Evolutionary conservation across 345 rosid species (phyloP), one percentile per base, ranked within the genome.

Genomic region (Brassica carinata): DNA sequence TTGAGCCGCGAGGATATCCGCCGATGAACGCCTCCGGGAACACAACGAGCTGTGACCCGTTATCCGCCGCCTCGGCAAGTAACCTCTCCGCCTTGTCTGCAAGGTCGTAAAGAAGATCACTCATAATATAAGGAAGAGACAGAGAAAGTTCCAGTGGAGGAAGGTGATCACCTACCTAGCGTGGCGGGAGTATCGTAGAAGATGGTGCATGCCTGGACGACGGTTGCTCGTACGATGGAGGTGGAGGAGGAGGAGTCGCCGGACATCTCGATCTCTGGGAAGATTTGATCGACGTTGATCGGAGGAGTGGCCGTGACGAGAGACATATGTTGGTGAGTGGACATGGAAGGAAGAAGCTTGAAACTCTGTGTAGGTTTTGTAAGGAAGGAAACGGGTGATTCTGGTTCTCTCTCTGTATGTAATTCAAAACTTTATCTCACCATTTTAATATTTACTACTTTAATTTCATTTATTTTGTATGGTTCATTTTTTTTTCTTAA

Each of bases 1-100:
- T 86, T 5, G 98, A 89, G 19, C 99, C 98, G 15, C 98, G 92
- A 5, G 99, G 97, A 78, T 93, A 95, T 0, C 99, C 98, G 0
- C 98, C 99, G 14, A 95, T 74, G 68, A 95, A 95, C 7, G 99
- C 98, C 82, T 95, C 99, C 13, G 99, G 99, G 81, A 95, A 93
- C 73, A 95, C 92, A 27, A 95, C 98, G 62, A 95, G 87, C 82
- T 90, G 93, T 4, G 98, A 86, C 4, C 99, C 99, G 27, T 79
- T 82, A 8, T 88, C 88, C 2, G 94, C 97, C 55, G 98, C 97
- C 84, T 93, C 99, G 1, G 92, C 90, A 76, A 93, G 79, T 74
- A 95, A 80, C 65, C 96, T 88, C 88, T 95, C 98, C 19, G 96
- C 99, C 88, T 95, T 93, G 45, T 89, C 97, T 92, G 85, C 61